Evolutionary conservation across 2,329 filamentous ascomycete species (phyloP).

Genomic region (Monosporascus sp.): DNA sequence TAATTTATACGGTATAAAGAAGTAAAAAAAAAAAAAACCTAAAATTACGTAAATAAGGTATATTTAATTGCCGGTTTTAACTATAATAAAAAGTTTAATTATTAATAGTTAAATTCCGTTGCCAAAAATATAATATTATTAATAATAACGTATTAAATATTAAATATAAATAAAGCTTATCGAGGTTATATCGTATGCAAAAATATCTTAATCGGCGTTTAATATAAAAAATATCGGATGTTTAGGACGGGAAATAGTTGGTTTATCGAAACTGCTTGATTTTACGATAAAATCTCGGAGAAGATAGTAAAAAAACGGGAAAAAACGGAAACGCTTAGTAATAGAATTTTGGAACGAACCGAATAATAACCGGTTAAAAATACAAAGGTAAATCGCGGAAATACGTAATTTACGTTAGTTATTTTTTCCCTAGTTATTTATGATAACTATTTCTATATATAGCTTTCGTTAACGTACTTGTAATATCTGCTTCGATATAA

Average conservation of each 20-base stretch:
- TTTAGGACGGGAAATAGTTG: too few relatives aligned
- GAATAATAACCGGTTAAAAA: not conserved
- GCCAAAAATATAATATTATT: not conserved
- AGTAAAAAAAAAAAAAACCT: not conserved
- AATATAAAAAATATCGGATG: too few relatives aligned
- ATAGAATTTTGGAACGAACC: too few relatives aligned
- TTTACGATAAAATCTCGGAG: not conserved
- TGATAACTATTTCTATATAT: too few relatives aligned
- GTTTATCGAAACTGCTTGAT: not conserved
- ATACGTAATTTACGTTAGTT: too few relatives aligned
- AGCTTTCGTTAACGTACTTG: too few relatives aligned
- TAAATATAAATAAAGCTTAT: conserved; percentile 28
- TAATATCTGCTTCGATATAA: too few relatives aligned
- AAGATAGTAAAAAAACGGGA: not conserved
- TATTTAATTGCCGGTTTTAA: conserved; percentile 52
- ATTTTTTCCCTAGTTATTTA: too few relatives aligned
- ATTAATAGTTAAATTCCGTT: conserved; percentile 8
- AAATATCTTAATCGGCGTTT: conserved; percentile 21
- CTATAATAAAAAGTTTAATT: conserved; percentile 26
- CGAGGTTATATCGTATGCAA: conserved; percentile 27
- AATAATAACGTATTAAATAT: conserved; percentile 11
- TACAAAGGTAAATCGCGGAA: too few relatives aligned
- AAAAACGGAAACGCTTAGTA: not conserved
- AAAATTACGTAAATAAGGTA: conserved; percentile 7
- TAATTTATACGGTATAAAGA: not conserved